Evolutionary conservation across 805 yeast species (phyloP).

Genomic region (Candida easanensis): DNA sequence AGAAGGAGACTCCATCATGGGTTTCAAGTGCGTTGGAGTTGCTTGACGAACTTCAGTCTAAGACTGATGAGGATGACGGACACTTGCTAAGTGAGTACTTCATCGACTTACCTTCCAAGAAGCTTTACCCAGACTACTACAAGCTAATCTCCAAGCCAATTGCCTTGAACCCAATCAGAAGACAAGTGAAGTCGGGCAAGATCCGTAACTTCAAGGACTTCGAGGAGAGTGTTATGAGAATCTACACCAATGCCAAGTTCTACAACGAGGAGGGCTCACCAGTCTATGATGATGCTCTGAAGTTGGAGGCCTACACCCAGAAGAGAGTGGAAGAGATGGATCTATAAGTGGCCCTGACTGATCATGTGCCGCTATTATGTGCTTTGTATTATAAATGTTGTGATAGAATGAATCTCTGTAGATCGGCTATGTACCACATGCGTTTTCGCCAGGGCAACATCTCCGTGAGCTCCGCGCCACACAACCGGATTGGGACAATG

Average conservation of each 20-base stretch:
- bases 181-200: conserved; percentile 49
- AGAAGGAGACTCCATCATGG: conserved; percentile 26
- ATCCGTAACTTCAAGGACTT: conserved; percentile 47
- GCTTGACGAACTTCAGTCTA: conserved; percentile 42
- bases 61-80: conserved; percentile 30
- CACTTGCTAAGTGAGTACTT: conserved; percentile 51
- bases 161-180: conserved; percentile 60
- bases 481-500: no score
- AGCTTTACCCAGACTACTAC: conserved; percentile 84
- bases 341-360: no score
- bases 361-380: no score
- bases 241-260: conserved; percentile 81
- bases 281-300: conserved; percentile 76
- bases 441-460: no score
- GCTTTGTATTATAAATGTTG: no score
- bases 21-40: conserved; percentile 33
- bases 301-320: conserved; percentile 71
- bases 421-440: no score
- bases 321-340: conserved; percentile 36
- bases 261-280: conserved; percentile 91
- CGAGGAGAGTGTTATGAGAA: conserved; percentile 59
- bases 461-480: no score
- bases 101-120: conserved; percentile 66
- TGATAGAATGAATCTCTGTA: no score
- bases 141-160: conserved; percentile 52